Evolutionary conservation across 2,329 filamentous ascomycete species (phyloP).

Genomic region (Gnomoniopsis smithogilvyi): DNA sequence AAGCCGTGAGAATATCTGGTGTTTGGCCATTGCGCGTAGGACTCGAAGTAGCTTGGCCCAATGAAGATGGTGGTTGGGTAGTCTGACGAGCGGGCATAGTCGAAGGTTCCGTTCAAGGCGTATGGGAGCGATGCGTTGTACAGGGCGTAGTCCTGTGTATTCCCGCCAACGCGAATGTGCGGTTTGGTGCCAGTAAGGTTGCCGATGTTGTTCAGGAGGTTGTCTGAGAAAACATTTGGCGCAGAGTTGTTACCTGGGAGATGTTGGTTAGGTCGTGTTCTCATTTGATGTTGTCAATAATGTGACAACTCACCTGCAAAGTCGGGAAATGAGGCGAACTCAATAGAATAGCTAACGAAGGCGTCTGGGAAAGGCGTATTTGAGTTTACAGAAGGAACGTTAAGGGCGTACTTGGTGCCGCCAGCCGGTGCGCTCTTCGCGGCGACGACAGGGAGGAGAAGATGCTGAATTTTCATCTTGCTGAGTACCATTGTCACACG

Average conservation of each 20-base stretch:
- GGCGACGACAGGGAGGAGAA: background rate
- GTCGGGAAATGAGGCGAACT: slow-evolving; percentile 37
- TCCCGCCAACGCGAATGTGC: slow-evolving; percentile 62
- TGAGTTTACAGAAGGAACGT: slow-evolving; percentile 14
- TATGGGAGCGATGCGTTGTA: slow-evolving; percentile 51
- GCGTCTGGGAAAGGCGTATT: slow-evolving; percentile 33
- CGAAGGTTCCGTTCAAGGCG: slow-evolving; percentile 50
- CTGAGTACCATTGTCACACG: background rate
- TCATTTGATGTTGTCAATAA: slow-evolving; percentile 32
- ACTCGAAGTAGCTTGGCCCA: slow-evolving; percentile 61
- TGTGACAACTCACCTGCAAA: slow-evolving; percentile 22
- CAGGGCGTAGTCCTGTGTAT: slow-evolving; percentile 63
- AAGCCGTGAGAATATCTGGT: slow-evolving; percentile 60
- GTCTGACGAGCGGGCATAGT: slow-evolving; percentile 48
- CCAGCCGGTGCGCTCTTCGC: slow-evolving; percentile 2
- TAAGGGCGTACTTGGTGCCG: slow-evolving; percentile 18
- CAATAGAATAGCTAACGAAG: slow-evolving; percentile 38
- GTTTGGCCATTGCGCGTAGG: slow-evolving; percentile 54
- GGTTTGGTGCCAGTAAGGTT: slow-evolving; percentile 54
- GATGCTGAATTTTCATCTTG: background rate
- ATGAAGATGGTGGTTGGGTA: slow-evolving; percentile 61
- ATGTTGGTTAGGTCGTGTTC: slow-evolving; percentile 44
- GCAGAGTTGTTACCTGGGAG: slow-evolving; percentile 48
- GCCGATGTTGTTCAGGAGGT: slow-evolving; percentile 55
- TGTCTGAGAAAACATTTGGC: slow-evolving; percentile 60